phyloP scores from a whole-genome alignment of 1,284 basidiomycete species.

The Leccinum subspadiceum region DNA sequence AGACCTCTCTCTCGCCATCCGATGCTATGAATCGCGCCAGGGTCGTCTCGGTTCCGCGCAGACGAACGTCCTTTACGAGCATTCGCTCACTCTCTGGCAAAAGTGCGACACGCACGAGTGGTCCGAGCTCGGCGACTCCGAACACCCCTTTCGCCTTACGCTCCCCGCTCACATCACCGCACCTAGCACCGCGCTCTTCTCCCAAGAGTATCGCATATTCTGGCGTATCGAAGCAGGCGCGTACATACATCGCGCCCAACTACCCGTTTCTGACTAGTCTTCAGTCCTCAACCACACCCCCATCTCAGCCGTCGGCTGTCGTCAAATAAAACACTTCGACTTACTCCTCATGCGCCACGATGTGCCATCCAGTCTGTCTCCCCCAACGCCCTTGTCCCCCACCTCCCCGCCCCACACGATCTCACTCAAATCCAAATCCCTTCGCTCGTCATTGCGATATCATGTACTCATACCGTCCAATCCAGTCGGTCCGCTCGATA shows the following conservation, averaged over 20 bases:
- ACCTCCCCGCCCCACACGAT: slow-evolving; percentile 36
- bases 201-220: slow-evolving; percentile 73
- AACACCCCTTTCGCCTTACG: slow-evolving; percentile 68
- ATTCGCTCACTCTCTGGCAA: slow-evolving; percentile 63
- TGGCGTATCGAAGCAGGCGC: slow-evolving; percentile 81
- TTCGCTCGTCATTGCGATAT: slow-evolving; percentile 49
- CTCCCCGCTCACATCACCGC: slow-evolving; percentile 52
- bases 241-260: slow-evolving; percentile 30
- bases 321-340: slow-evolving; percentile 66
- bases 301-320: slow-evolving; percentile 62
- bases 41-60: slow-evolving; percentile 54
- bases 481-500: slow-evolving; percentile 56
- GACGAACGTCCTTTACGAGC: slow-evolving; percentile 66
- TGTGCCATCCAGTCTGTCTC: slow-evolving; percentile 38
- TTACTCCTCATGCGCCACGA: slow-evolving; percentile 67
- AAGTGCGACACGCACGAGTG: slow-evolving; percentile 56
- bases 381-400: slow-evolving; percentile 32
- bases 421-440: slow-evolving; percentile 43
- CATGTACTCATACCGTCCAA: slow-evolving; percentile 42
- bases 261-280: slow-evolving; percentile 18
- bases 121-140: slow-evolving; percentile 58
- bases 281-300: slow-evolving; percentile 65
- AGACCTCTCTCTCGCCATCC: slow-evolving; percentile 62
- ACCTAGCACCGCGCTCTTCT: slow-evolving; percentile 62
- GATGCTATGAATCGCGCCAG: slow-evolving; percentile 75